These are phyloP conservation scores for Lyophyllum semitale DNA, from an alignment of 768 basidiomycete genomes.

Conservation along the genomic window DNA sequence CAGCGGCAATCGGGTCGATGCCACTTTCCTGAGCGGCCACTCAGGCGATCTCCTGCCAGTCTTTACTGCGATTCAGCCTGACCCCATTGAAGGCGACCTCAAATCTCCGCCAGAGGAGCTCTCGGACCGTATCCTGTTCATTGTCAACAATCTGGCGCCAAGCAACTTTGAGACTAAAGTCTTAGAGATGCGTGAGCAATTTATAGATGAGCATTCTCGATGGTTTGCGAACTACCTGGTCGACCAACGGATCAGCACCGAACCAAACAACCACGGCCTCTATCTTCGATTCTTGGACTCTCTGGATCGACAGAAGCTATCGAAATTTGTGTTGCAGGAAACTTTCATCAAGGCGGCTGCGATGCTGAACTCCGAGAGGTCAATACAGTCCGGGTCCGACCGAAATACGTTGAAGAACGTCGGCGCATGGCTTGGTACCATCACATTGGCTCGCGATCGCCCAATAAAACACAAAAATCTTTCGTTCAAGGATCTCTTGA, in stretches of 20 bases:
- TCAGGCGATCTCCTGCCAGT: constrained; percentile 48
- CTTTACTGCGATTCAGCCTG: constrained; percentile 81
- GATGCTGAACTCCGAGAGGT: constrained; percentile 90
- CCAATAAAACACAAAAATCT: constrained; percentile 93
- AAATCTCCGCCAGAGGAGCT: constrained; percentile 80
- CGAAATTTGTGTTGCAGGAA: constrained; percentile 87
- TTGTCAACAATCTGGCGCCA: constrained; percentile 96
- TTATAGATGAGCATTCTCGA: constrained; percentile 79
- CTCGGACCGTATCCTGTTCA: constrained; percentile 94
- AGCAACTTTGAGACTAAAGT: constrained; percentile 91
- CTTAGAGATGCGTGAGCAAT: constrained; percentile 81
- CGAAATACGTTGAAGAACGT: constrained; percentile 90
- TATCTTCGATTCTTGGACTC: constrained; percentile 94
- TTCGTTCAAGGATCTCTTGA: constrained; percentile 95
- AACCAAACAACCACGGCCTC: constrained; percentile 95
- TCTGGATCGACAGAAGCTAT: constrained; percentile 65
- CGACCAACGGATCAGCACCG: constrained; percentile 91
- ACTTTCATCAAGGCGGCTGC: constrained; percentile 85
- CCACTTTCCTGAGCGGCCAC: constrained; percentile 27
- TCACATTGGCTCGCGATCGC: constrained; percentile 89
- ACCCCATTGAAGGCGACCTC: constrained; percentile 60
- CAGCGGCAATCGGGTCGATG: constrained; percentile 39
- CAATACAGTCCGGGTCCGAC: constrained; percentile 83
- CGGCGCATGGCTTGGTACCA: constrained; percentile 90
- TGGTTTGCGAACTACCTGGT: constrained; percentile 99